Base-by-base conservation (phyloP, 441 rosid genomes). In the Aleurites moluccanus region DNA sequence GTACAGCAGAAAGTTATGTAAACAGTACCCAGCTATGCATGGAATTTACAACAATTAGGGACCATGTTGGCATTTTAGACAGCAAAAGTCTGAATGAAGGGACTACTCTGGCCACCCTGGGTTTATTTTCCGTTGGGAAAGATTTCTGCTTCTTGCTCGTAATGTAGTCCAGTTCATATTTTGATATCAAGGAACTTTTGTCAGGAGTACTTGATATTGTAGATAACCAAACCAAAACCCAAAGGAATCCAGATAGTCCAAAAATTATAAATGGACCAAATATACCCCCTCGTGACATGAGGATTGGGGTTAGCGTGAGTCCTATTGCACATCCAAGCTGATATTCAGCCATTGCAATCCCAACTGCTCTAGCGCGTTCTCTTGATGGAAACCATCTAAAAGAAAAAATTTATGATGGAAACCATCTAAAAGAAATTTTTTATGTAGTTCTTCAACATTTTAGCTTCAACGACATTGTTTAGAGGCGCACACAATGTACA, bases 351-450 rank as follows among this genome's bases (percentile, higher is more conserved):
- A 95, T 95, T 71, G 99, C 98, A 47, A 95, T 88, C 52, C 89
- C 94, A 67, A 92, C 98, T 18, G 98, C 98, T 77, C 98, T 95
- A 71, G 98, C 82, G 69, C 96, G 92, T 83, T 95, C 99, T 60
- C 94, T 91, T 64, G 84, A 77, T 4, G 99, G 99, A 85, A 91
- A 95, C 99, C 99, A 95, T 86, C 99, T 94, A 87, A 83, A 80
- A 80, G 64, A 83, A 87, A 83, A 77, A 57, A n/a, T n/a, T n/a
- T n/a, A n/a, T n/a, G n/a, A n/a, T n/a, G n/a, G n/a, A n/a, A n/a
- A n/a, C n/a, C n/a, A n/a, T n/a, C n/a, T n/a, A n/a, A n/a, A n/a
- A n/a, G n/a, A n/a, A n/a, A n/a, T n/a, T n/a, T 77, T 74, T 63
- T n/a, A 67, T 38, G 79, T 61, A 75, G 64, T 77, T 59, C 81